These are phyloP conservation scores for Vitis vinifera DNA, from an alignment of 164 flowering plant species.

Conservation along the genomic window ASM3070453v1 NC_081805.1:6666001-6666500, in stretches of 20 bases:
- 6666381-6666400: not conserved
- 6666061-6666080: no score
- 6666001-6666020: no score
- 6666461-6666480: not conserved
- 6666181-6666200: slow-evolving; percentile 1
- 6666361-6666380: not conserved
- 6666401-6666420: not conserved
- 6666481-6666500: not conserved
- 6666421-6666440: not conserved
- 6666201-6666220: slow-evolving; percentile 1
- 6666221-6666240: slow-evolving; percentile 79
- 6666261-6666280: slow-evolving; percentile 90
- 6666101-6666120: no score
- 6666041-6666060: no score
- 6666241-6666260: slow-evolving; percentile 98
- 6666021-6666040: no score
- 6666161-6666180: no score
- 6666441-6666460: not conserved
- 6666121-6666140: no score
- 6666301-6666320: slow-evolving; percentile 81
- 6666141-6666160: no score
- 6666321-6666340: slow-evolving; percentile 91
- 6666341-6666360: slow-evolving; percentile 26
- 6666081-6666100: no score
- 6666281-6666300: slow-evolving; percentile 74